Evolutionary conservation across 169 alveolate species (phyloP).

Genomic region (Pseudocohnilembus persalinus): DNA sequence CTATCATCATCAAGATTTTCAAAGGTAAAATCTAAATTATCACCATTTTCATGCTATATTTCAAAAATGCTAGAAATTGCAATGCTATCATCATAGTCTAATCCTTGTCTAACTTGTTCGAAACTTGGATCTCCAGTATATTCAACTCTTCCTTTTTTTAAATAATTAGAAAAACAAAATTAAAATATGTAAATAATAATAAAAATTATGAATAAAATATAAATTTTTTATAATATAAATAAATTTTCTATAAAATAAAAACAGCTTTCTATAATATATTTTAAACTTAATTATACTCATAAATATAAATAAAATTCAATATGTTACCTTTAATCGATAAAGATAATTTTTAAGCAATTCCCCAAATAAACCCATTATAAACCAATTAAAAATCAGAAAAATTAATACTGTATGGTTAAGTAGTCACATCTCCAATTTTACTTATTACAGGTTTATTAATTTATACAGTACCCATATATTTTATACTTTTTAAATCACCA

Average conservation of each 20-base stretch:
- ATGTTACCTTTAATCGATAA: too few relatives aligned
- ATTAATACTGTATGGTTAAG: not conserved
- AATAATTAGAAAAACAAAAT: not conserved
- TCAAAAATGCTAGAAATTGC: not conserved
- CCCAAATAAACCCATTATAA: not conserved
- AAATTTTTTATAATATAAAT: too few relatives aligned
- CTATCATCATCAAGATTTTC: not conserved
- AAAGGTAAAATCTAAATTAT: not conserved
- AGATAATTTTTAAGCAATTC: not conserved
- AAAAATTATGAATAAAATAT: too few relatives aligned
- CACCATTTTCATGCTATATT: not conserved
- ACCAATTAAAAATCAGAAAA: not conserved
- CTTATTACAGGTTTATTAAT: not conserved
- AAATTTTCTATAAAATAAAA: too few relatives aligned
- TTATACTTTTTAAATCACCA: not conserved
- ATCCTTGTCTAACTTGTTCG: not conserved
- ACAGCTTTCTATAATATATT: too few relatives aligned
- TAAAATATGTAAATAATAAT: too few relatives aligned
- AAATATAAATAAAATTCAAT: too few relatives aligned
- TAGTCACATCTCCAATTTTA: not conserved
- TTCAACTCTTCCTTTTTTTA: not conserved
- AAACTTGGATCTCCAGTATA: not conserved
- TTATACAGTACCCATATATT: not conserved
- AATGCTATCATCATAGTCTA: not conserved
- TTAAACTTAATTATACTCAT: too few relatives aligned